Evolutionary conservation across 164 flowering plant genomes (phyloP).

Genomic region (Vitis amurensis): DNA sequence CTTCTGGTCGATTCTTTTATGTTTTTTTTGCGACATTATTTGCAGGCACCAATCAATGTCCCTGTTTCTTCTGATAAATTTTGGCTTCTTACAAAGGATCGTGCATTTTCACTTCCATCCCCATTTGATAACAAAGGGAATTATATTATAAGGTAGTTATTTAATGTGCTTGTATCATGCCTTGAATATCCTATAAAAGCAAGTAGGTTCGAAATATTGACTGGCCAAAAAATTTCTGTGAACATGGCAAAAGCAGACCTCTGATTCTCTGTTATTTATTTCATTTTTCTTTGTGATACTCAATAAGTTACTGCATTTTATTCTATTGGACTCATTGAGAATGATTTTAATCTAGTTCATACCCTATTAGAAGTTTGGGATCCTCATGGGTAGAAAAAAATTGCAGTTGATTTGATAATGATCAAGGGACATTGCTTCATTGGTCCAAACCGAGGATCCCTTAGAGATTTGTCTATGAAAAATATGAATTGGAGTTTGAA

Average conservation of each 20-base stretch:
- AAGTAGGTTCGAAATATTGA: neutral
- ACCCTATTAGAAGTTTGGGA: neutral
- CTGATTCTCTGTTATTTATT: neutral
- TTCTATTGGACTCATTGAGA: neutral
- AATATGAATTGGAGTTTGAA: neutral
- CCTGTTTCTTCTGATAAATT: conserved; percentile 92
- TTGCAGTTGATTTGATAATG: neutral
- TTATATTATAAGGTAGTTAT: conserved; percentile 83
- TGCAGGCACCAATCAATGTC: conserved; percentile 80
- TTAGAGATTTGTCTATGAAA: neutral
- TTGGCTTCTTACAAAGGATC: conserved; percentile 74
- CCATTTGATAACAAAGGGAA: conserved; percentile 91
- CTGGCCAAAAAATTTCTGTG: too few species aligned
- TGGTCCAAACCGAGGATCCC: neutral
- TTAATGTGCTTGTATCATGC: neutral
- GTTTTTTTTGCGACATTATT: conserved; percentile 2
- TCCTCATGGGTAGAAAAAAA: neutral
- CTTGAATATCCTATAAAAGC: neutral
- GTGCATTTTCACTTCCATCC: conserved; percentile 73
- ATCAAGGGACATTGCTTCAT: neutral
- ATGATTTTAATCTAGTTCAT: neutral
- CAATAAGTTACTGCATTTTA: neutral
- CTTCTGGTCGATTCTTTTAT: neutral
- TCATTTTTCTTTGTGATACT: neutral
- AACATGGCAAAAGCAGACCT: too few species aligned